Percentiles rank a stretch among this genome's conserved stretches.
These are phyloP conservation scores for Neopestalotiopsis rosae DNA, from an alignment of 2,329 filamentous ascomycete genomes.

Conservation along the genomic window DNA sequence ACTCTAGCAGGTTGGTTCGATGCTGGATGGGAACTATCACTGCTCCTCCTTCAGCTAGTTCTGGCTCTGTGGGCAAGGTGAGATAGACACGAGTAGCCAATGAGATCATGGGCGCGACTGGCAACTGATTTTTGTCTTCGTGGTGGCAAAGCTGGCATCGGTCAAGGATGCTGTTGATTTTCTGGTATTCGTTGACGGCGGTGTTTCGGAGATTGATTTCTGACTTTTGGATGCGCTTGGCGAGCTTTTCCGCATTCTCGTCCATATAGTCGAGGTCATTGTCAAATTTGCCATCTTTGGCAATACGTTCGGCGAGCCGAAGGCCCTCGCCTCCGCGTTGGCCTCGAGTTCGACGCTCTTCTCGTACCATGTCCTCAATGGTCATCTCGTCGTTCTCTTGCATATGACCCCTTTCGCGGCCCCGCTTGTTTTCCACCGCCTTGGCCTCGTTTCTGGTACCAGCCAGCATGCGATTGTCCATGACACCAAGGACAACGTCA, in stretches of 20 bases:
- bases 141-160: conserved; percentile 90
- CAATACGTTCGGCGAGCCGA: conserved; percentile 88
- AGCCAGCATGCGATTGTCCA: conserved; percentile 89
- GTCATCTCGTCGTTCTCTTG: conserved; percentile 95
- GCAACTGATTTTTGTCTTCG: conserved; percentile 77
- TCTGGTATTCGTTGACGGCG: conserved; percentile 88
- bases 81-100: conserved; percentile 86
- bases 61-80: conserved; percentile 87
- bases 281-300: conserved; percentile 89
- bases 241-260: conserved; percentile 91
- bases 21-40: conserved; percentile 91
- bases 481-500: conserved; percentile 81
- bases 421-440: conserved; percentile 78
- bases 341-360: conserved; percentile 85
- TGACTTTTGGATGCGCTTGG: conserved; percentile 84
- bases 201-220: conserved; percentile 86
- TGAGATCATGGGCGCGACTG: conserved; percentile 83
- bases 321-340: conserved; percentile 80
- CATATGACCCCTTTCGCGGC: conserved; percentile 82
- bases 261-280: conserved; percentile 97
- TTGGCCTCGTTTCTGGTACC: conserved; percentile 77
- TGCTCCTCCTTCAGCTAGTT: conserved; percentile 81
- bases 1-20: conserved; percentile 89
- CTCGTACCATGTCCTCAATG: conserved; percentile 95
- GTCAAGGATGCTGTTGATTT: conserved; percentile 85